Conservation (phyloP, 768 basidiomycete species). For the Russula sp. region DNA sequence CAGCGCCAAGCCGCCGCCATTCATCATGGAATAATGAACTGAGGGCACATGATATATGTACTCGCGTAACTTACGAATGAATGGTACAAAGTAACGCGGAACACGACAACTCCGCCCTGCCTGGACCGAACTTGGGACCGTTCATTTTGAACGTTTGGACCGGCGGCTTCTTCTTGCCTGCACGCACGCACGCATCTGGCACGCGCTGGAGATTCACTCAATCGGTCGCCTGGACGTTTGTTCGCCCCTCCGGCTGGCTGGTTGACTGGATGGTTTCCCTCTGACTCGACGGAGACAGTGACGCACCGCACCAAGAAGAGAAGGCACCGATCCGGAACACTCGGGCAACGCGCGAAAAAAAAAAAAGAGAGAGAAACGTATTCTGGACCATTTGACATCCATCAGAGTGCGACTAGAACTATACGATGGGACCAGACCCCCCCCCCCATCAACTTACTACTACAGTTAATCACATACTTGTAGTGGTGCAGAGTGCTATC, state of each 20-base stretch:
- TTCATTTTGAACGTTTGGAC: too few species aligned
- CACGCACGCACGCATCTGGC: neutral
- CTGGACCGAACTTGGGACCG: neutral
- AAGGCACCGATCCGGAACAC: neutral
- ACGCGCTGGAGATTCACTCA: neutral
- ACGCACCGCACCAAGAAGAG: neutral
- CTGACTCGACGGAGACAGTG: neutral
- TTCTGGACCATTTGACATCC: neutral
- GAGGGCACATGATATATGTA: neutral
- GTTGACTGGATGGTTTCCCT: neutral
- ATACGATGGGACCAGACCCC: neutral
- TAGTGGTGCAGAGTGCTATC: neutral
- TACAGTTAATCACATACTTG: neutral
- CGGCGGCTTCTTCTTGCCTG: neutral
- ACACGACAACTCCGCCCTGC: neutral
- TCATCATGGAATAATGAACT: neutral
- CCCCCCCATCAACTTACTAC: neutral
- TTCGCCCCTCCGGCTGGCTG: neutral
- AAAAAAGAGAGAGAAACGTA: neutral
- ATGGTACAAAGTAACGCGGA: neutral
- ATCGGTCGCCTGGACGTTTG: neutral
- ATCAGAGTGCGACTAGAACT: neutral
- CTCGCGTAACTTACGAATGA: neutral
- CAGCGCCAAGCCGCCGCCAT: slow-evolving; percentile 2
- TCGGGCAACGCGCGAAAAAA: neutral